phyloP scores from a whole-genome alignment of 2,329 filamentous ascomycete genomes.

The Zasmidium cellare region DNA sequence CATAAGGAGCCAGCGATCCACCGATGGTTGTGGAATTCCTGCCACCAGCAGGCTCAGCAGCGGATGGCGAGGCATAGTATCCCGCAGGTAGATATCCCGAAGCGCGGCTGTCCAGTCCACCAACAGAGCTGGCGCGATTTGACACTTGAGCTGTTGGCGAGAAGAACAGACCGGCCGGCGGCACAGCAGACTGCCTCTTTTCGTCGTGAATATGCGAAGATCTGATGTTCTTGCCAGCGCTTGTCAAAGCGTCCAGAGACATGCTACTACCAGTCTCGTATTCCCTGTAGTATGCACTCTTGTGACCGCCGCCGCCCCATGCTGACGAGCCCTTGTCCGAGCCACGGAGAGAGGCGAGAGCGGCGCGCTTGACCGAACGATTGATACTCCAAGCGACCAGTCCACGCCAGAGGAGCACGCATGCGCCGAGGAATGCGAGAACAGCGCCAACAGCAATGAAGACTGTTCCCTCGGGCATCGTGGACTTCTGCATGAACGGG shows the following conservation, averaged over 20 bases:
- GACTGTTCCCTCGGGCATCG: constrained; percentile 84
- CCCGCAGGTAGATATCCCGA: constrained; percentile 86
- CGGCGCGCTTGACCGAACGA: constrained; percentile 82
- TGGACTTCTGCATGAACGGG: constrained; percentile 88
- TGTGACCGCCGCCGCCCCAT: constrained; percentile 33
- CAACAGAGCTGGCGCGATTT: constrained; percentile 35
- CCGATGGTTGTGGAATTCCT: constrained; percentile 46
- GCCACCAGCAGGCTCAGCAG: constrained; percentile 40
- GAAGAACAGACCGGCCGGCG: constrained; percentile 82
- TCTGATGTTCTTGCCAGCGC: constrained; percentile 36
- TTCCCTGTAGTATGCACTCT: constrained; percentile 40
- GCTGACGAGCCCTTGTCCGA: constrained; percentile 32
- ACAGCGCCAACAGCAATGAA: constrained; percentile 93
- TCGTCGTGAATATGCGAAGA: constrained; percentile 6
- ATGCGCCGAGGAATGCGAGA: constrained; percentile 76
- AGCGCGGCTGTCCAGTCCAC: constrained; percentile 55
- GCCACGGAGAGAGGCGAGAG: constrained; percentile 65
- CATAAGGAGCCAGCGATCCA: constrained; percentile 35
- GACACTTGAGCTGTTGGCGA: constrained; percentile 76
- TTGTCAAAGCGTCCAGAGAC: constrained; percentile 54
- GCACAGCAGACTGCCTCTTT: constrained; percentile 44
- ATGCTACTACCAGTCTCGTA: constrained; percentile 53
- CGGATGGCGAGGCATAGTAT: constrained; percentile 76
- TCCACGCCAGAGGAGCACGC: constrained; percentile 83
- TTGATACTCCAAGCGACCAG: constrained; percentile 89